phyloP scores from a whole-genome alignment of 495 filamentous ascomycete species.

The Stereocaulon alpinum region DNA sequence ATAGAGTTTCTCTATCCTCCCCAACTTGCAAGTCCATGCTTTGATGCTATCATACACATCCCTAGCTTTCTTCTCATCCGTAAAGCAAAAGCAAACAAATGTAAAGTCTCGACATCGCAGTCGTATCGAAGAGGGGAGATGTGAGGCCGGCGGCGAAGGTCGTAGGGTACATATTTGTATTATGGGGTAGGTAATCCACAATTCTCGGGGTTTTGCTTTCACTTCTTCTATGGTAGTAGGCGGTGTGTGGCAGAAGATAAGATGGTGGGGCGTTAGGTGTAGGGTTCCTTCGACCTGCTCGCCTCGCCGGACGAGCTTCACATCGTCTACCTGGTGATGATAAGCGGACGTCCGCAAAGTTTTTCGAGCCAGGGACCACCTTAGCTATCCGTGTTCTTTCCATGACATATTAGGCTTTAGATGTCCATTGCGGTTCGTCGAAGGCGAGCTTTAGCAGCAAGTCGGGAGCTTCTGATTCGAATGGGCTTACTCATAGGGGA shows the following conservation, averaged over 20 bases:
- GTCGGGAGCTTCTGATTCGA: no score
- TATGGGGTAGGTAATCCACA: conserved; percentile 91
- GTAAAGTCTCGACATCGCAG: conserved; percentile 86
- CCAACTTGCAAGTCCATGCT: conserved; percentile 68
- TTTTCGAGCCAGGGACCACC: conserved; percentile 25
- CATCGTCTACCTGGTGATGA: conserved; percentile 47
- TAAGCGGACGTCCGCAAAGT: background rate
- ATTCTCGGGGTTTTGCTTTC: conserved; percentile 51
- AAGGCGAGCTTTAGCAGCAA: background rate
- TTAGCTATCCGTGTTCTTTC: conserved; percentile 49
- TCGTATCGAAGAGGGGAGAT: conserved; percentile 71
- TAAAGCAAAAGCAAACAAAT: conserved; percentile 84
- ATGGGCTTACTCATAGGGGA: background rate
- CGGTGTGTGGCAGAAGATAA: conserved; percentile 50
- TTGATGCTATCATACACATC: conserved; percentile 88
- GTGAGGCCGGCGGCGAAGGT: conserved; percentile 58
- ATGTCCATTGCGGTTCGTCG: background rate
- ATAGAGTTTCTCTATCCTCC: conserved; percentile 80
- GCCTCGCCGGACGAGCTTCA: conserved; percentile 51
- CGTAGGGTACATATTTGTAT: conserved; percentile 65
- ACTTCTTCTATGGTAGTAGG: conserved; percentile 24
- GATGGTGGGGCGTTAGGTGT: conserved; percentile 55
- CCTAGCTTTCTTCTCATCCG: conserved; percentile 57
- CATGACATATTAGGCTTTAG: conserved; percentile 25
- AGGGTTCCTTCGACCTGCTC: conserved; percentile 50